phyloP scores from a whole-genome alignment of 345 rosid genomes.

The Gossypium ekmanianum region DNA sequence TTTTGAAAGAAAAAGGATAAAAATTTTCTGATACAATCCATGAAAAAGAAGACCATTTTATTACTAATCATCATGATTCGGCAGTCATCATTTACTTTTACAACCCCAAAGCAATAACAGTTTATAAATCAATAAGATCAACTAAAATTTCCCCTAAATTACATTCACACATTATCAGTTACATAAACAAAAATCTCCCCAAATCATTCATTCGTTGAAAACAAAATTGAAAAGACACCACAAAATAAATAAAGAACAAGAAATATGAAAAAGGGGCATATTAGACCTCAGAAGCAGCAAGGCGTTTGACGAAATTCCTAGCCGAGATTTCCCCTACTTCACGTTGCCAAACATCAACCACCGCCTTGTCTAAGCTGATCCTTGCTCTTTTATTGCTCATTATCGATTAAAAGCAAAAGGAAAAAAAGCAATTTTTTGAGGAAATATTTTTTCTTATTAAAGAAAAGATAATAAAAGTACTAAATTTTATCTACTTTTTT shows the following conservation, averaged over 20 bases:
- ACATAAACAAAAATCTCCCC: too few relatives aligned
- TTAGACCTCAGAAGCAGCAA: constrained; percentile 71
- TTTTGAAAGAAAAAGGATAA: not conserved
- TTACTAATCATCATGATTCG: not conserved
- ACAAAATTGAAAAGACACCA: too few relatives aligned
- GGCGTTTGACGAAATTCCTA: constrained; percentile 63
- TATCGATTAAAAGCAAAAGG: not conserved
- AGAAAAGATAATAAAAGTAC: not conserved
- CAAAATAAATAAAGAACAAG: too few relatives aligned
- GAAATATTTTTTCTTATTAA: not conserved
- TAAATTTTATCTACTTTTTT: not conserved
- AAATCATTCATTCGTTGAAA: too few relatives aligned
- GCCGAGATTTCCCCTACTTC: constrained; percentile 74
- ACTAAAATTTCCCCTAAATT: not conserved
- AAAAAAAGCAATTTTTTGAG: not conserved
- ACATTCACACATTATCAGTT: too few relatives aligned
- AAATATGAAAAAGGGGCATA: not conserved
- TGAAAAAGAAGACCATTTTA: not conserved
- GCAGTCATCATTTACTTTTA: not conserved
- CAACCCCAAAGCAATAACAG: constrained; percentile 1
- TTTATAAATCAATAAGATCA: not conserved
- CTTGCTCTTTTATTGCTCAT: constrained; percentile 26
- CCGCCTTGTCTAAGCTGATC: constrained; percentile 37
- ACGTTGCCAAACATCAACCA: constrained; percentile 63
- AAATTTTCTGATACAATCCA: not conserved